Evolutionary conservation across 495 filamentous ascomycete species (phyloP).

Genomic region (Penicillium daleae): DNA sequence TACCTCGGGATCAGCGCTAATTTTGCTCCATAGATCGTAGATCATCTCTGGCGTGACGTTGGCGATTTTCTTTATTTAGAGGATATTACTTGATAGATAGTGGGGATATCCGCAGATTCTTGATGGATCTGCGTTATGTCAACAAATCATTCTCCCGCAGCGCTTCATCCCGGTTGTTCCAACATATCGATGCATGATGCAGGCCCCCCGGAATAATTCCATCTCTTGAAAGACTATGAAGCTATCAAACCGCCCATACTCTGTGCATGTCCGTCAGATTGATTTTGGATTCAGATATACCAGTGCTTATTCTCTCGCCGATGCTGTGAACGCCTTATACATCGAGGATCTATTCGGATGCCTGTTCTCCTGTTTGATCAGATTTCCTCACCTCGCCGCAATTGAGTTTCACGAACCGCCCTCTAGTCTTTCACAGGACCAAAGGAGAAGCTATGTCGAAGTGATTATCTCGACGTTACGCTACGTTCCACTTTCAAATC

Average conservation of each 20-base stretch:
- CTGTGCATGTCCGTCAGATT: slow-evolving; percentile 4
- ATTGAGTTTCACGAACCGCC: slow-evolving; percentile 4
- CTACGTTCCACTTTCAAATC: slow-evolving; percentile 1
- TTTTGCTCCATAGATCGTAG: not conserved
- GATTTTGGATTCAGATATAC: not conserved
- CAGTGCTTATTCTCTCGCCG: too few species aligned
- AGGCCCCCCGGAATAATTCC: not conserved
- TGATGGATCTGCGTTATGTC: slow-evolving; percentile 1
- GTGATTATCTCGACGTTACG: not conserved
- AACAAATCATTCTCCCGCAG: not conserved
- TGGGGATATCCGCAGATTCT: not conserved
- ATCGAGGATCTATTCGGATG: not conserved
- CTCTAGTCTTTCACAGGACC: not conserved
- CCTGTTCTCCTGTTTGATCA: not conserved
- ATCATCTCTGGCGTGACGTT: not conserved
- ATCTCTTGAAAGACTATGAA: not conserved
- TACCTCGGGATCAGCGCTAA: not conserved
- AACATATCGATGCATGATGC: slow-evolving; percentile 1
- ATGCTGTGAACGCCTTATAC: not conserved
- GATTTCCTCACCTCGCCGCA: not conserved
- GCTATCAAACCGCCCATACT: slow-evolving; percentile 2
- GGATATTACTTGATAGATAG: not conserved
- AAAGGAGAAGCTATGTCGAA: not conserved
- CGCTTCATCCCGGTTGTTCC: slow-evolving; percentile 8
- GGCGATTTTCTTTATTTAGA: not conserved